Percentiles rank a stretch among this genome's conserved stretches.
These are phyloP conservation scores for Aspergillus novoparasiticus DNA, from an alignment of 2,329 filamentous ascomycete genomes.

Conservation along the genomic window DNA sequence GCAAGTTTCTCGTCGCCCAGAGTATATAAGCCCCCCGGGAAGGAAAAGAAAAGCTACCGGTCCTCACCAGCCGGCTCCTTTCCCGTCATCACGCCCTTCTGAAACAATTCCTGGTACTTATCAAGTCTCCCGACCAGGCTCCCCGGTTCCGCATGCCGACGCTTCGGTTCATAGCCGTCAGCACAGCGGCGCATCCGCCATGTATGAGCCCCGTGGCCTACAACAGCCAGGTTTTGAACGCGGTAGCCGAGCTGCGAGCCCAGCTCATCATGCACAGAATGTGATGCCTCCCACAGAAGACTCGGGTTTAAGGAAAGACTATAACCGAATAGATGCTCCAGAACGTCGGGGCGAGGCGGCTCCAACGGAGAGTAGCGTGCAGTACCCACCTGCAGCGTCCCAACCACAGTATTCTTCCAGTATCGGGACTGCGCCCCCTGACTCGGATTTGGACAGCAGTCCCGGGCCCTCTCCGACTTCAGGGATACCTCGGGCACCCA, in stretches of 20 bases:
- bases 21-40: constrained; percentile 70
- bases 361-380: neutral
- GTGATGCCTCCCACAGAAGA: neutral
- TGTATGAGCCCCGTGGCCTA: constrained; percentile 7
- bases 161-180: constrained; percentile 9
- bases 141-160: constrained; percentile 20
- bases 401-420: constrained; percentile 12
- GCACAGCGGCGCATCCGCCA: constrained; percentile 11
- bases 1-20: constrained; percentile 53
- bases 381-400: neutral
- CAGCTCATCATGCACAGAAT: neutral
- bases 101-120: constrained; percentile 27
- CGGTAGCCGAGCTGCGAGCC: neutral
- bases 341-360: constrained; percentile 7
- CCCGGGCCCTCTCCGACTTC: constrained; percentile 9
- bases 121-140: constrained; percentile 14
- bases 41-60: constrained; percentile 79
- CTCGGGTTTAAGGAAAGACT: neutral
- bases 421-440: constrained; percentile 10
- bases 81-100: constrained; percentile 53
- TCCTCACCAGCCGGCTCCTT: constrained; percentile 53
- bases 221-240: constrained; percentile 5
- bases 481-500: constrained; percentile 2
- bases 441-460: constrained; percentile 16
- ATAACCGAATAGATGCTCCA: constrained; percentile 4